Base-by-base conservation (phyloP, 73 alveolate genomes). In the Diophrys appendiculata region DNA sequence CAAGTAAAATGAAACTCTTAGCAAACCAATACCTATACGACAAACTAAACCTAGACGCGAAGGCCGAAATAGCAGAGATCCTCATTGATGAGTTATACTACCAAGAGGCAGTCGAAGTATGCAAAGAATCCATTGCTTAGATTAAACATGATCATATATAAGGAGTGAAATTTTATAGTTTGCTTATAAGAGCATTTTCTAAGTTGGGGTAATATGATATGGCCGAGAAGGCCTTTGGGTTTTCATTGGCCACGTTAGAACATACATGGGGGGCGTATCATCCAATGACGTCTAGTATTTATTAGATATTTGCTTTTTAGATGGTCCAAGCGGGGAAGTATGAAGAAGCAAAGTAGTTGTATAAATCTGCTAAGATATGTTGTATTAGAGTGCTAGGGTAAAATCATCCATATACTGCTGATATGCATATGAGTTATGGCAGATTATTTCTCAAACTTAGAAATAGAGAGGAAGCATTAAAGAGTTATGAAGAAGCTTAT, bases 401-500 rank as follows among this genome's bases (percentile, higher is more conserved):
- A 0, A 88, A 87, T 77, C 97, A 91, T 60, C 80, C 88, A 27
- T 87, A 87, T 14, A 91, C 97, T 22, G 97, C 97, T 27, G 97
- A 91, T 65, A 88, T 91, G 0, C 88, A 91, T 64, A 88, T 88
- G 89, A 92, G 88, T 32, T 80, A 79, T 56, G 97, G 95, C 0
- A 74, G 89, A 31, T 86, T 91, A 2, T 88, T 74, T 64, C 33
- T 91, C 60, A 55, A 83, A 35, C 65, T 73, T 86, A 69, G 78
- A 69, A 78, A 54, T 32, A 87, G 78, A 54, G 82, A 72, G 54
- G 96, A 87, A 25, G 92, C 96, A 0, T 55, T 84, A 18, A 54
- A 64, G 25, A 85, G 82, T 33, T 82, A 84, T 73, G 89, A 89
- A 89, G 74, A 76, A 26, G 96, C 93, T 3, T 84, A 43, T 34